phyloP scores from a whole-genome alignment of 805 yeast genomes.

The Zygoascus ofunaensis region DNA sequence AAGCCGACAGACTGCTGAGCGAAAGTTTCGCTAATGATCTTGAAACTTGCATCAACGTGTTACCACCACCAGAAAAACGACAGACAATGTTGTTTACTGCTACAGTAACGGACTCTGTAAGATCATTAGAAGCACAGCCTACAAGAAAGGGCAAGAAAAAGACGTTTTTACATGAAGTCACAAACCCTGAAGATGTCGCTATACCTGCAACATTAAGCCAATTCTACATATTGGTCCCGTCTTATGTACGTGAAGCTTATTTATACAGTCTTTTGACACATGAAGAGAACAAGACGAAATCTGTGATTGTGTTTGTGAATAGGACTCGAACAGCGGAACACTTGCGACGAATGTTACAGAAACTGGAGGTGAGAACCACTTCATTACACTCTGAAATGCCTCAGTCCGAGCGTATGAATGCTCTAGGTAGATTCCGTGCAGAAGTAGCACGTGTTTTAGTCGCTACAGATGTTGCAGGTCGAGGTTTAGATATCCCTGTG shows the following conservation, averaged over 20 bases:
- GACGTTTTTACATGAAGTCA: slow-evolving; percentile 67
- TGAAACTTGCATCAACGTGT: slow-evolving; percentile 54
- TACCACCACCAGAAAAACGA: slow-evolving; percentile 64
- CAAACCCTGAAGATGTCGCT: slow-evolving; percentile 57
- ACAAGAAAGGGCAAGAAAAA: slow-evolving; percentile 47
- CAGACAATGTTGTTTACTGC: slow-evolving; percentile 93
- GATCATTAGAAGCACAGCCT: slow-evolving; percentile 61
- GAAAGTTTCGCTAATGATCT: slow-evolving; percentile 76
- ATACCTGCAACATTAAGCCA: slow-evolving; percentile 66
- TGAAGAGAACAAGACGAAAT: slow-evolving; percentile 52
- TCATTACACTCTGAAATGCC: slow-evolving; percentile 93
- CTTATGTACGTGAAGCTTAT: slow-evolving; percentile 84
- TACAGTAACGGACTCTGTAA: slow-evolving; percentile 87
- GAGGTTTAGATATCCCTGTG: slow-evolving; percentile 94
- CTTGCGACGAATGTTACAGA: slow-evolving; percentile 63
- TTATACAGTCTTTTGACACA: slow-evolving; percentile 57
- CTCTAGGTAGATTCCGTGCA: slow-evolving; percentile 87
- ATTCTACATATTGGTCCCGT: slow-evolving; percentile 68
- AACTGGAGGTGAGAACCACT: slow-evolving; percentile 70
- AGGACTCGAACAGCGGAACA: slow-evolving; percentile 86
- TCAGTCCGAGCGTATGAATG: slow-evolving; percentile 82
- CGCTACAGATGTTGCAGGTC: slow-evolving; percentile 94
- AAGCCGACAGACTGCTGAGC: slow-evolving; percentile 86
- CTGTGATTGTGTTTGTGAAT: slow-evolving; percentile 84
- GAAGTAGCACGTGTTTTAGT: slow-evolving; percentile 86